A percentile compares a stretch with the other conserved stretches of the same genome.
phyloP scores from a whole-genome alignment of 768 basidiomycete species.

The Tulasnella sp. region DNA sequence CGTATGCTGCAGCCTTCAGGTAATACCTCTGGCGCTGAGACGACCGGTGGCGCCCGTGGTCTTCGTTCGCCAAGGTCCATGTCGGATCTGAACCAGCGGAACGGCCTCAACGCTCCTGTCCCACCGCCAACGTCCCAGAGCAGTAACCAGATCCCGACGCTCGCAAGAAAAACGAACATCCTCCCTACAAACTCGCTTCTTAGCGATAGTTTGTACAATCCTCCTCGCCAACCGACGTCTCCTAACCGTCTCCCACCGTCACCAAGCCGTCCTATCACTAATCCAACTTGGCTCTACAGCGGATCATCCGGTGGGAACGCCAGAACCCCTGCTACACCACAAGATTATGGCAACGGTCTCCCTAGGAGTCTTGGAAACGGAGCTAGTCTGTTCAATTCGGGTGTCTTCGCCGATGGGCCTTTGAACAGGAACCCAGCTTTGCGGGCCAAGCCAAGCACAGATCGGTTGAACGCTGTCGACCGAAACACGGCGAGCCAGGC shows the following conservation, averaged over 20 bases:
- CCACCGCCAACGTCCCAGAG: not conserved
- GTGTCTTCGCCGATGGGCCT: constrained; percentile 20
- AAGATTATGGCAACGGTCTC: not conserved
- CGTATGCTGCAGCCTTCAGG: constrained; percentile 14
- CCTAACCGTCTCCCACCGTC: constrained; percentile 14
- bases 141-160: constrained; percentile 23
- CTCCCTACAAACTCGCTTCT: not conserved
- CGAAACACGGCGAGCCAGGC: not conserved
- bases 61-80: constrained; percentile 20
- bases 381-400: constrained; percentile 19
- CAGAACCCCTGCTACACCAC: constrained; percentile 12
- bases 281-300: constrained; percentile 17
- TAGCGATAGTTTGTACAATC: constrained; percentile 14
- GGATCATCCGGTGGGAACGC: not conserved
- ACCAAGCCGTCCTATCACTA: constrained; percentile 20
- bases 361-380: constrained; percentile 8
- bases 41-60: not conserved
- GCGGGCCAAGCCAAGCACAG: constrained; percentile 17
- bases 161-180: not conserved
- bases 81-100: constrained; percentile 17
- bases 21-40: not conserved
- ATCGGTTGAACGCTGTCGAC: constrained; percentile 15
- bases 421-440: not conserved
- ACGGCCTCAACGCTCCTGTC: not conserved
- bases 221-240: not conserved